phyloP scores from a whole-genome alignment of 2,329 filamentous ascomycete genomes.

The Ophiocordyceps robertsii region DNA sequence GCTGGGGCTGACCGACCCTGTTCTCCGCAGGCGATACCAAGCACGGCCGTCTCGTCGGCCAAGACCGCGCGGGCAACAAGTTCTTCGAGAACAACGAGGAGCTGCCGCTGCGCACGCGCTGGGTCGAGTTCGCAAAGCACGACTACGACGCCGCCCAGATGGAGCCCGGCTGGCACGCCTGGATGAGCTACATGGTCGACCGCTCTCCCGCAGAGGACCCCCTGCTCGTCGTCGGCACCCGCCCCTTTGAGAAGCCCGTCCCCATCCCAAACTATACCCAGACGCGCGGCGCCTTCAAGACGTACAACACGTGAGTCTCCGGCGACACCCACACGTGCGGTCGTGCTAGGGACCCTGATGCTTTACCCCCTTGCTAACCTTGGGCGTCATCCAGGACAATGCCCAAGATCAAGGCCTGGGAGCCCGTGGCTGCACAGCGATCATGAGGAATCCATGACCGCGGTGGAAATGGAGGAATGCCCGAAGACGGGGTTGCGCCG shows the following conservation, averaged over 20 bases:
- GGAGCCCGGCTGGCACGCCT: slow-evolving; percentile 95
- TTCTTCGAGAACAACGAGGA: slow-evolving; percentile 95
- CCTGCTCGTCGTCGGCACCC: slow-evolving; percentile 50
- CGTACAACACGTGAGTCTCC: slow-evolving; percentile 79
- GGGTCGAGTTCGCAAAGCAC: slow-evolving; percentile 90
- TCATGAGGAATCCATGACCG: slow-evolving; percentile 8
- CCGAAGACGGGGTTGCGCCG: not conserved
- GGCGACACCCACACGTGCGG: too few relatives aligned
- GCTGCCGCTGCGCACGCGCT: slow-evolving; percentile 86
- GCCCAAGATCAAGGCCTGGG: slow-evolving; percentile 40
- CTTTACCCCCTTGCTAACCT: not conserved
- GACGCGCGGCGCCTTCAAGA: slow-evolving; percentile 70
- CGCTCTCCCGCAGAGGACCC: slow-evolving; percentile 69
- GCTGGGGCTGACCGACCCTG: not conserved
- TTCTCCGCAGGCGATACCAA: slow-evolving; percentile 81
- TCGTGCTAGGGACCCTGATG: not conserved
- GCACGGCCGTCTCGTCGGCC: slow-evolving; percentile 71
- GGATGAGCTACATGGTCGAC: slow-evolving; percentile 91
- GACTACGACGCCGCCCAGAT: slow-evolving; percentile 76
- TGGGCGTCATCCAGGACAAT: slow-evolving; percentile 25
- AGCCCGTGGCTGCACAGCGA: slow-evolving; percentile 27
- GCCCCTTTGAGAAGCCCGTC: slow-evolving; percentile 63
- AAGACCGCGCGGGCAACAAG: slow-evolving; percentile 91
- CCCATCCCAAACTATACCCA: slow-evolving; percentile 63
- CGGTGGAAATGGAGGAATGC: not conserved